Evolutionary conservation across 352 stramenopile genomes (phyloP), one percentile per base, ranked within the genome.

Genomic region (Globisporangium megalacanthum): DNA sequence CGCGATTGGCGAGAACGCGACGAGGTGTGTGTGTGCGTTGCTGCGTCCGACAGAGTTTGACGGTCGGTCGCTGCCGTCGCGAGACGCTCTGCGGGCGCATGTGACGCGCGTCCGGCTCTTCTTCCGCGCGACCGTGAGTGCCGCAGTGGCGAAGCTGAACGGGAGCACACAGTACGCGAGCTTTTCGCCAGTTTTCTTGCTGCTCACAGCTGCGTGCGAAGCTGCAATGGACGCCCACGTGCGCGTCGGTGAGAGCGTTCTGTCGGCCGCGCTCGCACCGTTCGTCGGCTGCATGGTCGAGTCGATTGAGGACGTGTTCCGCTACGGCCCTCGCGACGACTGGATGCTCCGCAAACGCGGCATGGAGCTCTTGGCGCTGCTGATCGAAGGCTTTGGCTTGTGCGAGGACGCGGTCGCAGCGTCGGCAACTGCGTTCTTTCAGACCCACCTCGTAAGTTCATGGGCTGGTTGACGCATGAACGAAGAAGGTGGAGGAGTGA

Each of bases 41-140:
- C 55, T 89, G 14, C 52, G 52, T 9, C 79, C 79, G 9, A 59
- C 72, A 8, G 77, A 87, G 54, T 86, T 86, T 47, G 77, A 90
- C 49, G 75, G 77, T 1, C 48, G 67, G 1, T 73, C 66, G 0
- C 41, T 67, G 52, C 72, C 70, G 37, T 56, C 74, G n/a, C 29
- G 49, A 6, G 62, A 64, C 1, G 61, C 57, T 8, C 63, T 78
- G 11, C 52, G 52, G 0, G 53, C 47, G 9, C 79, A 90, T 57
- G 62, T 67, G 0, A 59, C 51, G 0, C 70, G 70, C 0, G 62
- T 88, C 20, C 54, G 54, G 6, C 29, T 59, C 6, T 88, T 77
- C 57, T 70, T 85, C 35, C 56, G 63, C 11, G 66, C 31, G 10
- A 67, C 81, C 1, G 33, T 84, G n/a, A 58, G 63, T 7, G 63